Percentiles rank a stretch among this genome's conserved stretches.
phyloP scores from a whole-genome alignment of 2,329 filamentous ascomycete genomes.

The Fusarium chuoi region DNA sequence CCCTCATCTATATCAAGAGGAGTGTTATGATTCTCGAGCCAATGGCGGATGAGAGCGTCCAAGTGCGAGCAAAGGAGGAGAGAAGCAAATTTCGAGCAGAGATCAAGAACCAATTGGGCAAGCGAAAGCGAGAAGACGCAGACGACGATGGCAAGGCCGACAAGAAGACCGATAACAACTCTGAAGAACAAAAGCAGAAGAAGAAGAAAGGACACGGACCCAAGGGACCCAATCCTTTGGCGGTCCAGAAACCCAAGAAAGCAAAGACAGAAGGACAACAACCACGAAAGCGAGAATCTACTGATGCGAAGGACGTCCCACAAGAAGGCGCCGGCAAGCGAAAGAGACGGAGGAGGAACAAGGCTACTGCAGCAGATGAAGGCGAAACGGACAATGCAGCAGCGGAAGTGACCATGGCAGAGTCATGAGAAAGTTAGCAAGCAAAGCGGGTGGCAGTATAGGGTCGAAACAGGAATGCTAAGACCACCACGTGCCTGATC shows the following conservation, averaged over 20 bases:
- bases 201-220: conserved; percentile 69
- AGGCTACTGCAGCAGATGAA: conserved; percentile 32
- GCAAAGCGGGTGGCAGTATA: conserved; percentile 8
- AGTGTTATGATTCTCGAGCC: conserved; percentile 79
- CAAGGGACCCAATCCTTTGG: conserved; percentile 77
- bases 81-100: conserved; percentile 78
- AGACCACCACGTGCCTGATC: conserved; percentile 25
- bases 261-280: conserved; percentile 42
- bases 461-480: conserved; percentile 30
- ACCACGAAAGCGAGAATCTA: conserved; percentile 50
- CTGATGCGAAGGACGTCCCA: conserved; percentile 30
- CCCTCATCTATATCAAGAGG: conserved; percentile 80
- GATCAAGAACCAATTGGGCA: conserved; percentile 63
- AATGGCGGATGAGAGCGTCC: conserved; percentile 75
- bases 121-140: conserved; percentile 62
- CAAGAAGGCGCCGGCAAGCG: conserved; percentile 45
- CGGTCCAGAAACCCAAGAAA: conserved; percentile 76
- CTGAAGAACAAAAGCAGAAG: conserved; percentile 53
- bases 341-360: conserved; percentile 48
- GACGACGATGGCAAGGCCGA: conserved; percentile 48
- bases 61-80: conserved; percentile 74
- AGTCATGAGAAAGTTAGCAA: conserved; percentile 27
- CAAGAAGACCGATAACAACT: conserved; percentile 14
- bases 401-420: conserved; percentile 21
- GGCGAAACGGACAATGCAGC: conserved; percentile 17